Evolutionary conservation across 441 rosid genomes (phyloP), one percentile per base, ranked within the genome.

Genomic region (Erodium moschatum): DNA sequence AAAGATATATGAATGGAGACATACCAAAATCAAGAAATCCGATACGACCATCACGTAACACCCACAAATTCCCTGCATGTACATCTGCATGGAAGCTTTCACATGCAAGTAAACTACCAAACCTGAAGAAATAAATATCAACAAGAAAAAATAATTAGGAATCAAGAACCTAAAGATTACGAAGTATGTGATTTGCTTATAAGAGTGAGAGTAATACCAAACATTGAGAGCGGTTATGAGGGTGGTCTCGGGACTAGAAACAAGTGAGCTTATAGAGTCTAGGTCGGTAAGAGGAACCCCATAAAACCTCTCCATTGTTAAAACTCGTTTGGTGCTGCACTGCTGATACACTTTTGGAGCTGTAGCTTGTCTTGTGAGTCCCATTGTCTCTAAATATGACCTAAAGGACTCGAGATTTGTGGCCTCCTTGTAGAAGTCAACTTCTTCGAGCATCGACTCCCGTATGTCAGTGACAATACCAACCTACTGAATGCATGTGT

Each of bases 11-110:
- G 8, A 10, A 54, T 54, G 21, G 70, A 64, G 46, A 56, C 69
- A 68, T 83, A 94, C 97, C 98, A 76, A 94, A 94, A 88, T 94
- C 98, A 79, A 94, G 97, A 87, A 88, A 94, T 35, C 98, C 98
- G 70, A 94, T 91, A 46, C 97, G 96, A 67, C 98, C 97, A 86
- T 94, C 98, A 67, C 90, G 89, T 80, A 92, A 79, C 70, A 89
- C 64, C 98, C 98, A 94, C 75, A 94, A 81, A 83, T 94, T 94
- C 73, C 98, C 98, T 0, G 97, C 98, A 79, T 94, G 98, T 38
- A 94, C 98, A 89, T 94, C 98, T 72, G 98, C 98, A 81, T 91
- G 98, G 84, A 94, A 94, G 75, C 79, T 85, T 80, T 91, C 97
- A 80, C 98, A 91, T 46, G 94, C 96, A 71, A 94, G 92, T 78